Evolutionary conservation across 1,139 yeast species (phyloP).

Genomic region (Zygoascus meyerae): DNA sequence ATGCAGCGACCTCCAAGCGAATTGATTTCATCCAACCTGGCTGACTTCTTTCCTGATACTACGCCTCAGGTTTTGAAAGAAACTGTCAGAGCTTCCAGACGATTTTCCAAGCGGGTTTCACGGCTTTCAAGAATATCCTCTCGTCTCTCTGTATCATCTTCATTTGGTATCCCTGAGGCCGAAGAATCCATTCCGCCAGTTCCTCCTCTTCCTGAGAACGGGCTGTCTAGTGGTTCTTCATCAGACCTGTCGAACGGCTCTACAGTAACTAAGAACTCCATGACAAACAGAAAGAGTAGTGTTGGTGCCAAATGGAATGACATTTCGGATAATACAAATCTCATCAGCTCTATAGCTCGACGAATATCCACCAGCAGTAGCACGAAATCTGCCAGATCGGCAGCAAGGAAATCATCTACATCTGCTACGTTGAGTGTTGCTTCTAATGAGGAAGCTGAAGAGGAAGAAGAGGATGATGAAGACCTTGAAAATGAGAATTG

Average conservation of each 20-base stretch:
- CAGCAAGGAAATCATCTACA: slow-evolving; percentile 20
- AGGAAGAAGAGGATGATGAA: slow-evolving; percentile 24
- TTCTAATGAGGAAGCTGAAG: slow-evolving; percentile 16
- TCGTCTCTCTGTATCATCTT: slow-evolving; percentile 31
- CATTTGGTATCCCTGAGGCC: slow-evolving; percentile 24
- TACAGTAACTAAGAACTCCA: neutral
- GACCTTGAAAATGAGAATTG: slow-evolving; percentile 16
- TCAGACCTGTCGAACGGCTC: neutral
- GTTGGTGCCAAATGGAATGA: slow-evolving; percentile 3
- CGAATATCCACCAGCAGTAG: slow-evolving; percentile 29
- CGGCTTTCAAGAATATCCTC: slow-evolving; percentile 29
- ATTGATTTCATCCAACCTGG: slow-evolving; percentile 79
- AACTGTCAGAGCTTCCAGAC: slow-evolving; percentile 77
- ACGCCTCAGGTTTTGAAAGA: slow-evolving; percentile 65
- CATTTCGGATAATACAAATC: slow-evolving; percentile 12
- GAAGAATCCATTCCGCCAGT: slow-evolving; percentile 33
- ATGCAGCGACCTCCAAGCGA: slow-evolving; percentile 87
- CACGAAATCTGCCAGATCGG: slow-evolving; percentile 24
- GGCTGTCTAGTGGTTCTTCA: slow-evolving; percentile 2
- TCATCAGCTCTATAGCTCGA: slow-evolving; percentile 20
- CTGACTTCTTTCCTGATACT: slow-evolving; percentile 89
- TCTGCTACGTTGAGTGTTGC: neutral
- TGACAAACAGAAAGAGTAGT: neutral
- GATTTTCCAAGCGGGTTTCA: slow-evolving; percentile 63
- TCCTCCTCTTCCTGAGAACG: slow-evolving; percentile 22